Evolutionary conservation across 176 grass and related monocot species (phyloP), one percentile per base, ranked within the genome.

Genomic region (Oryza brachyantha): DNA sequence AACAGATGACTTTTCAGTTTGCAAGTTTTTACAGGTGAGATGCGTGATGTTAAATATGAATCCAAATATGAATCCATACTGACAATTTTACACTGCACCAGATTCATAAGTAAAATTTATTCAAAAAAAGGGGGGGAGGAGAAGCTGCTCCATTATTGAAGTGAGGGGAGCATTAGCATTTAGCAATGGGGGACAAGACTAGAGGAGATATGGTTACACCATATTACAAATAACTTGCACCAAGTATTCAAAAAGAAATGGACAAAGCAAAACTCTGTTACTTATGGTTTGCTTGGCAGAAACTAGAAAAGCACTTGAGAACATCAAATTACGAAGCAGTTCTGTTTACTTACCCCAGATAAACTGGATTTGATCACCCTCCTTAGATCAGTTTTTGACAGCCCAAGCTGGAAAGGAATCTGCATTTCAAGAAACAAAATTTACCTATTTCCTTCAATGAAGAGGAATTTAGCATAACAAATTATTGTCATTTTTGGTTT

Each of bases 321-420:
- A 41, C 16, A 74, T 29, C 72, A 50, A 43, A 40, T 59, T 54
- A 74, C 78, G 64, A 43, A 84, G 29, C 21, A 74, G 41, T 29
- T 89, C 4, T 72, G 40, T 76, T 68, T 64, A 88, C 90, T 91
- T 91, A 97, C 93, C 76, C 88, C 90, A 70, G 85, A 83, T 73
- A 99, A 99, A 71, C 88, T 93, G 29, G 86, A 89, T 81, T 95
- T 99, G 84, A 98, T 72, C 73, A 99, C 92, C 79, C 91, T 99
- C 57, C 96, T 86, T 27, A 99, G 90, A 87, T 99, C 96, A 75
- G 84, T 70, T 89, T 85, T 95, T 68, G 96, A 93, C 58, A 99
- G 64, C 19, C 96, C 96, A 37, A 95, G 90, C 72, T 94, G 92
- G 59, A 93, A 99, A n/a, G 96, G 92, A 24, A 99, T 99, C 96